Evolutionary conservation across 2,329 filamentous ascomycete genomes (phyloP), one percentile per base, ranked within the genome.

Genomic region (Microcera coccophila): DNA sequence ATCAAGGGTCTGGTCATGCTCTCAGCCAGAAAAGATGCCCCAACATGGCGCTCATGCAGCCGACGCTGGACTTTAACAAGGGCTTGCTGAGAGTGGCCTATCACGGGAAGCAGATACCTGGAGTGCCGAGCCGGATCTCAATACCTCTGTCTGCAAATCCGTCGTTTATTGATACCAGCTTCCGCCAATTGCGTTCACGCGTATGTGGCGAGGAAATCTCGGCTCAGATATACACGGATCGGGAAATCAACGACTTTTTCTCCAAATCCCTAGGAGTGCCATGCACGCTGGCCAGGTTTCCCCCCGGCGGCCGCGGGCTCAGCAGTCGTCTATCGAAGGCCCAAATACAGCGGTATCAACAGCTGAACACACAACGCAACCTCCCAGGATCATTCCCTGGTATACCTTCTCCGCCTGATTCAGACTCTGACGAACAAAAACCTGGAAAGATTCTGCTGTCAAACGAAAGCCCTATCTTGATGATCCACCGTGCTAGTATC

Each of bases 381-480:
- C 58, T 81, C 57, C 76, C 78, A 8, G 76, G 75, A 4, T 70
- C 74, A 16, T 82, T 78, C 48, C 78, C 77, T 21, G 65, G 61
- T 31, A 69, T 74, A 2, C 74, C 75, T 15, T 78, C 74, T 16
- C 77, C 75, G 8, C 73, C 75, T 2, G 78, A 82, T 38, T 83
- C 79, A 0, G 79, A 79, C 46, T 70, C 68, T 19, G 72, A 81
- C 33, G 56, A 59, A 17, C 55, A 45, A 14, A 57, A 52, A 35
- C 60, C 20, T 42, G 63, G 41, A 63, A 75, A 82, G 3, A 90
- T 97, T 24, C 70, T 93, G 0, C 71, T 98, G 3, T 87, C 90
- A 18, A 98, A 98, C 62, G 93, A 97, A 65, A 95, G 89, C 40
- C 91, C 93, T 0, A 94, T 98, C 34, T 76, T 98, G 1, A 79